Evolutionary conservation across 805 yeast genomes (phyloP), one percentile per base, ranked within the genome.

Genomic region (Yarrowia sp.): DNA sequence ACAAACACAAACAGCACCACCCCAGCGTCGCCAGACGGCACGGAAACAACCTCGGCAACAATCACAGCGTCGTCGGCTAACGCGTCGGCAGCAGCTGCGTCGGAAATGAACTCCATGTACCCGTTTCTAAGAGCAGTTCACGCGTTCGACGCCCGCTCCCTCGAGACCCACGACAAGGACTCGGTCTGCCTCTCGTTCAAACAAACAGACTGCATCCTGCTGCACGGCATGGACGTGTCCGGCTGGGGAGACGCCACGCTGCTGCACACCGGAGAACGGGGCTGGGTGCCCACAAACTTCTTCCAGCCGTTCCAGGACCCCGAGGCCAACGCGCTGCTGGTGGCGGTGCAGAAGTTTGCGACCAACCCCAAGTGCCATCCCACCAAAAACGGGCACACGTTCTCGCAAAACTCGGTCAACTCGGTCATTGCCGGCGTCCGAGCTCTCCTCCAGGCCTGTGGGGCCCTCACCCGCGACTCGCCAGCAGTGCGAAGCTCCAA

Each of bases 181-280:
- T 54, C 61, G 11, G 61, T 54, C 22, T 54, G 61, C 22, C 70
- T 77, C 30, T 67, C 74, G 24, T 77, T 78, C 67, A 70, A 67
- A 16, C 73, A 72, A 38, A 72, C 74, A 21, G 81, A 78, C 56
- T 67, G 78, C 32, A 74, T 75, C 9, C 68, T 74, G 46, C 70
- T 77, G 30, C 80, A 78, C 66, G 70, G 74, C 17, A 69, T 75
- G n/a, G 80, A 78, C 65, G 61, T 73, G n/a, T 71, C 78, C 3
- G 81, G 81, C 58, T 78, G 81, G 81, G 79, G 77, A 26, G 80
- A 78, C 64, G 80, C 78, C 10, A 75, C 80, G 5, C 66, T 75
- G 43, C 71, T 77, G 21, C 65, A 70, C 26, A 67, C 76, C 3
- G 76, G 76, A 62, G 69, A 70, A 16, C 72, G 80, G 12, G 81